Conservation (phyloP, 2,329 filamentous ascomycete species). For the Calonectria hawksworthii region DNA sequence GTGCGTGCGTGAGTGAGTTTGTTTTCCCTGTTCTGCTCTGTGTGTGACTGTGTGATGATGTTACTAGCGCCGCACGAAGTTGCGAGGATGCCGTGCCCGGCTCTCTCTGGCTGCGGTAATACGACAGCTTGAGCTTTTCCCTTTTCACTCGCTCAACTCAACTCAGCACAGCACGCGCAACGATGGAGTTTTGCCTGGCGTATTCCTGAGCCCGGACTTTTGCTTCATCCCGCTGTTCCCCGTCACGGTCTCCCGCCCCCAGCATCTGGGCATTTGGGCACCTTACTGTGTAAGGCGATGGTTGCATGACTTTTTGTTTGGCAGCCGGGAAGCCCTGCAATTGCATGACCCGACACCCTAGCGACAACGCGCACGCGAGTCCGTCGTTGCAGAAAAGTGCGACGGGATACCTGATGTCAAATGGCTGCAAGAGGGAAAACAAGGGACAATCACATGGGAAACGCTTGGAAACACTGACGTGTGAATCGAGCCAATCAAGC, state of each 20-base stretch:
- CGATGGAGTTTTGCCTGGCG: background rate
- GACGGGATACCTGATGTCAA: background rate
- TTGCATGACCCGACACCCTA: background rate
- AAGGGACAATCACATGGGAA: background rate
- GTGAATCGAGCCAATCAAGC: background rate
- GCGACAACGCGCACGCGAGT: background rate
- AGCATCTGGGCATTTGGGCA: background rate
- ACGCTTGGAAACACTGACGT: background rate
- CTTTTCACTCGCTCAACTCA: background rate
- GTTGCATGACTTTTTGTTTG: slow-evolving; percentile 3
- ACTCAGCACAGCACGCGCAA: background rate
- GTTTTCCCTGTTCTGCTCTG: background rate
- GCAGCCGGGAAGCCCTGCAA: slow-evolving; percentile 8
- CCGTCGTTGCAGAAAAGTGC: background rate
- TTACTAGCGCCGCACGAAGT: background rate
- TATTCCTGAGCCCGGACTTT: background rate
- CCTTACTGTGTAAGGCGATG: background rate
- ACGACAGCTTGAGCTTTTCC: background rate
- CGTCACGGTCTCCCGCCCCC: background rate
- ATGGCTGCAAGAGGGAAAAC: background rate
- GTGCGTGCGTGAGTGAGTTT: background rate
- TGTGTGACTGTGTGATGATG: background rate
- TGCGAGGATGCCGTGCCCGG: slow-evolving; percentile 8
- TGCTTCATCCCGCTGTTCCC: background rate
- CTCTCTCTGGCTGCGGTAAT: background rate